Evolutionary conservation across 2,329 filamentous ascomycete genomes (phyloP), one percentile per base, ranked within the genome.

Genomic region (Trichoderma pleuroti): DNA sequence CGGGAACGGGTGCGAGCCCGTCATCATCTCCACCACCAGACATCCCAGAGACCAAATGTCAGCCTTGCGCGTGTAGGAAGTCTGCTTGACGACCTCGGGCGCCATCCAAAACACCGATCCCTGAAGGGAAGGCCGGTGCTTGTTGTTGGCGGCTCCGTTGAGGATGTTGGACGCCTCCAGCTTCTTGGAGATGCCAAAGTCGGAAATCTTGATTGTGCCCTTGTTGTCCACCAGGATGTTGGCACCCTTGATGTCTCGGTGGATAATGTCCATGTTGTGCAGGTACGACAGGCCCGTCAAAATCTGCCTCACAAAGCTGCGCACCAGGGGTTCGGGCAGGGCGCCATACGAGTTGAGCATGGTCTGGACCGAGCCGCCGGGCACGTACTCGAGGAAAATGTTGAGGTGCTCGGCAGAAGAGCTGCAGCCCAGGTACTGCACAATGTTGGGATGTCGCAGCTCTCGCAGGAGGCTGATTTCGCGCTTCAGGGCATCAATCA

Each of bases 21-120:
- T 98, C 86, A 98, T 97, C 96, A 99, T 99, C 84, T 99, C 96
- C 28, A 99, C 95, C 16, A 99, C 93, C 65, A 99, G 85, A 80
- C 96, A 99, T 39, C 96, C 96, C 28, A 99, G 88, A 59, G 93
- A 97, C 96, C 96, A 99, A 76, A 99, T 99, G 78, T 99, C 96
- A 16, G 96, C 96, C 84, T 98, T 98, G 82, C 95, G 93, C 6
- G 95, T 98, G 83, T 99, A 98, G 7, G 94, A 94, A 4, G 95
- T 98, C 82, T 98, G 96, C 77, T 96, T 96, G 73, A 99, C 96
- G 24, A 99, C 96, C 83, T 99, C 96, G 10, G 96, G 96, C 0
- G 96, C 96, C 96, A 99, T 99, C 96, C 96, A 99, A 84, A 98
- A 99, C 66, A 99, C 96, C 30, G 94, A 98, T 16, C 96, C 96